Conservation (phyloP, 2,329 filamentous ascomycete genomes). For the Colletotrichum orchidophilum region DNA sequence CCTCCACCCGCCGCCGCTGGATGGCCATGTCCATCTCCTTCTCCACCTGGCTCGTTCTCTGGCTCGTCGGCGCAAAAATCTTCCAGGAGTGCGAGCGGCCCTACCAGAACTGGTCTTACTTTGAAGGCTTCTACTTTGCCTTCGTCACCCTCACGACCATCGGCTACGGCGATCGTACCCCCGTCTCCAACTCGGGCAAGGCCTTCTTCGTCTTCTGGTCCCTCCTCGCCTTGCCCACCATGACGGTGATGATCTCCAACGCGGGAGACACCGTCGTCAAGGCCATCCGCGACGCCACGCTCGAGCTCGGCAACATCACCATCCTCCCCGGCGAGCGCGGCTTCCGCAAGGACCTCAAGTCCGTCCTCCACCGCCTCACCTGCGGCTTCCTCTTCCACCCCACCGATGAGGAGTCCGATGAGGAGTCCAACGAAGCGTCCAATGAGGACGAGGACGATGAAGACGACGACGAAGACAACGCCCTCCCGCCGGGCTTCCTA, state of each 20-base stretch:
- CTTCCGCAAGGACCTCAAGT: slow-evolving; percentile 56
- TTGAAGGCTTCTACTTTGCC: slow-evolving; percentile 84
- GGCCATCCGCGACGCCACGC: slow-evolving; percentile 62
- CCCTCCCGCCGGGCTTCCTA: slow-evolving; percentile 52
- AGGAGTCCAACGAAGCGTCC: too few relatives aligned
- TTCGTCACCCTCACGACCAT: slow-evolving; percentile 83
- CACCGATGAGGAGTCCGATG: neutral
- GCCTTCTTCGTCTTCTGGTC: slow-evolving; percentile 96
- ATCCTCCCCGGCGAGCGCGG: slow-evolving; percentile 67
- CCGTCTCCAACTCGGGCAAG: slow-evolving; percentile 79
- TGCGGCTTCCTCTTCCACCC: slow-evolving; percentile 18
- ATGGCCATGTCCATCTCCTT: slow-evolving; percentile 75
- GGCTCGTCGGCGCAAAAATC: slow-evolving; percentile 81
- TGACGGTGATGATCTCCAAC: slow-evolving; percentile 86
- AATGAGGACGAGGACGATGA: too few relatives aligned
- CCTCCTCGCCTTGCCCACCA: slow-evolving; percentile 84
- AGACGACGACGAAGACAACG: slow-evolving; percentile 46
- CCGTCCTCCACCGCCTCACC: slow-evolving; percentile 40
- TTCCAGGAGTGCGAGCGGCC: slow-evolving; percentile 66
- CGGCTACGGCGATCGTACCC: slow-evolving; percentile 84
- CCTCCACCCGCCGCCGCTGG: slow-evolving; percentile 76
- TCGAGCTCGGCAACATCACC: slow-evolving; percentile 66
- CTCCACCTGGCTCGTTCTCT: slow-evolving; percentile 75
- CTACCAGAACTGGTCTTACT: slow-evolving; percentile 76
- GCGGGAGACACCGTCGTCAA: slow-evolving; percentile 86